These are phyloP conservation scores for Dalbergia oliveri DNA, from an alignment of 306 rosid genomes.

Conservation along the genomic window DNA sequence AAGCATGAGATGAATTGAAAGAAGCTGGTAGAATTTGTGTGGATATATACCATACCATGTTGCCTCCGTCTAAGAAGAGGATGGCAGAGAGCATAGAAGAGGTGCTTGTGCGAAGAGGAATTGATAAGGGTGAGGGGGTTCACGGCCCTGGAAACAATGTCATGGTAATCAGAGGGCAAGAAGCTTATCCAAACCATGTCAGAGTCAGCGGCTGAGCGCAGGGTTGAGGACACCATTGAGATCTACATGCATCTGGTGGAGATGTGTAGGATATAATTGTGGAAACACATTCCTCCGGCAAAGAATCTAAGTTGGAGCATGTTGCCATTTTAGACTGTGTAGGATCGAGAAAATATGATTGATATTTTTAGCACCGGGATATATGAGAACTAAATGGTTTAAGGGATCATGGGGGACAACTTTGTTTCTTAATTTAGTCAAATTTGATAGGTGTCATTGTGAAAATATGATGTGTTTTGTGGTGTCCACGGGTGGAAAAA, in stretches of 20 bases:
- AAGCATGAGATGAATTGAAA: neutral
- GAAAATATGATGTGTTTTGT: too few species aligned
- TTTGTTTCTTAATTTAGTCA: too few species aligned
- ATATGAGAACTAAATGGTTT: too few species aligned
- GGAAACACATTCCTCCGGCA: constrained; percentile 62
- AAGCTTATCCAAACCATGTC: constrained; percentile 66
- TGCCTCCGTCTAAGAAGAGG: constrained; percentile 67
- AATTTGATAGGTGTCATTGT: too few species aligned
- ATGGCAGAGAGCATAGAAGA: constrained; percentile 58
- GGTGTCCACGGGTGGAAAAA: too few species aligned
- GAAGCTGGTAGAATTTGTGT: neutral
- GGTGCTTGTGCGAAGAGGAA: constrained; percentile 57
- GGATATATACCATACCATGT: constrained; percentile 54
- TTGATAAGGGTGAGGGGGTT: constrained; percentile 30
- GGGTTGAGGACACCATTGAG: constrained; percentile 58
- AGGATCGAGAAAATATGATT: neutral
- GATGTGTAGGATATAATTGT: constrained; percentile 60
- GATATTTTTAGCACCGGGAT: neutral
- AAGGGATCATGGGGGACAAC: too few species aligned
- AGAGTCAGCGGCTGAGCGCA: constrained; percentile 55
- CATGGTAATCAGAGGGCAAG: constrained; percentile 59
- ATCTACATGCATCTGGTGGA: constrained; percentile 58
- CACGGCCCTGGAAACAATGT: constrained; percentile 48
- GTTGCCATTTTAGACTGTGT: neutral
- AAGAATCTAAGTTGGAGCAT: constrained; percentile 30